Base-by-base conservation (phyloP, 1,284 basidiomycete genomes). In the Puccinia coronata region DNA sequence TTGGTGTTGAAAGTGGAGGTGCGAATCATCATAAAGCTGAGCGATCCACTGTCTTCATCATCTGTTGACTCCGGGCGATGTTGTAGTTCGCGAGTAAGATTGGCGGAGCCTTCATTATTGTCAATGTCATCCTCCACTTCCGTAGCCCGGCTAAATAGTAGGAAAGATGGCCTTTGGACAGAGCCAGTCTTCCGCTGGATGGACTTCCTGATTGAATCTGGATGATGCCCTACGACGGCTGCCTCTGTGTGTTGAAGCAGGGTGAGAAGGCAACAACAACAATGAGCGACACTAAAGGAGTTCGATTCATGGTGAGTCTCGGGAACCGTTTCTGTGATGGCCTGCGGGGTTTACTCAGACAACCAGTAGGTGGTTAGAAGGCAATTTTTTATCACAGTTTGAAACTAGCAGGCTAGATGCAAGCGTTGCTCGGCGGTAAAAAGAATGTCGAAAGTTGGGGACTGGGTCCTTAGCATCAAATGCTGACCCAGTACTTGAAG, bases 1-100 rank as follows among this genome's bases (percentile, higher is more conserved):
- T 47, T 25, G 41, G 36, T 23, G 57, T 16, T 59, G 63, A 43
- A 67, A 36, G 63, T 67, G 23, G 63, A 67, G n/a, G n/a, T n/a
- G 20, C 34, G 14, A 31, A 67, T 43, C 63, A 67, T 67, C 63
- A 67, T 67, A 47, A 67, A 67, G 63, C 63, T 67, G 12, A 36
- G 34, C 9, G 63, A 20, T 11, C 43, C 63, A 39, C 28, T 47
- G 41, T 67, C 63, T 47, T 43, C 63, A n/a, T 41, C 23, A n/a
- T n/a, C n/a, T n/a, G n/a, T n/a, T n/a, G n/a, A n/a, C n/a, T n/a
- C n/a, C n/a, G n/a, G n/a, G n/a, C n/a, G n/a, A n/a, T n/a, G n/a
- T 25, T 43, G 63, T 20, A 12, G 39, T 31, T 47, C 63, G 36
- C 43, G 63, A 20, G n/a, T 47, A 47, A 41, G 63, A n/a, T n/a